A percentile compares a stretch with the other conserved stretches of the same genome.
These are phyloP conservation scores for Esteya vermicola DNA, from an alignment of 2,329 filamentous ascomycete genomes.

Conservation along the genomic window DNA sequence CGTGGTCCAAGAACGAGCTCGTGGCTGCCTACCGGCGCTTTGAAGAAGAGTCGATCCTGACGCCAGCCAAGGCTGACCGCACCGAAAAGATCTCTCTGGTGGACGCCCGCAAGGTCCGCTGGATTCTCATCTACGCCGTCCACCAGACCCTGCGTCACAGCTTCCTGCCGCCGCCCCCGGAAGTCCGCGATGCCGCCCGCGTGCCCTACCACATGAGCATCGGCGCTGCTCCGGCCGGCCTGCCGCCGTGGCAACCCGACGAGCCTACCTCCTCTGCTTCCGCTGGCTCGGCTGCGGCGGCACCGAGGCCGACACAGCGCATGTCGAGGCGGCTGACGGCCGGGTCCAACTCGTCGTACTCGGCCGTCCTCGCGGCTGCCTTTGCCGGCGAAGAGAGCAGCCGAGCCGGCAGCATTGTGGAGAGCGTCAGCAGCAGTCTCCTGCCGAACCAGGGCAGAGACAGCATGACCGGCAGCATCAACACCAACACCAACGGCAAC, in stretches of 20 bases:
- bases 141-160: constrained; percentile 59
- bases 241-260: constrained; percentile 36
- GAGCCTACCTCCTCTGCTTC: too few species aligned
- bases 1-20: constrained; percentile 36
- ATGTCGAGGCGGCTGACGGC: not conserved
- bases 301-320: not conserved
- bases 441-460: too few species aligned
- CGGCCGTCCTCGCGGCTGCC: not conserved
- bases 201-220: constrained; percentile 43
- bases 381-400: not conserved
- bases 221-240: constrained; percentile 21
- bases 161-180: constrained; percentile 38
- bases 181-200: constrained; percentile 42
- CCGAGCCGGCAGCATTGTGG: too few species aligned
- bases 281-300: constrained; percentile 9
- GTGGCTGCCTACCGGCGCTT: constrained; percentile 57
- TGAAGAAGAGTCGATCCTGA: constrained; percentile 42
- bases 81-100: constrained; percentile 40
- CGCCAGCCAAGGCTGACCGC: constrained; percentile 38
- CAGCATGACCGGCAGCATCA: too few species aligned
- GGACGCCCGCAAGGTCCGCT: constrained; percentile 64
- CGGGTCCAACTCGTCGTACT: not conserved
- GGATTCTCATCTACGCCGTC: constrained; percentile 61
- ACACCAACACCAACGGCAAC: too few species aligned
- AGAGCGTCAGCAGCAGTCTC: not conserved